These are phyloP conservation scores for Rhodofomes roseus DNA, from an alignment of 1,284 basidiomycete genomes.

Conservation along the genomic window DNA sequence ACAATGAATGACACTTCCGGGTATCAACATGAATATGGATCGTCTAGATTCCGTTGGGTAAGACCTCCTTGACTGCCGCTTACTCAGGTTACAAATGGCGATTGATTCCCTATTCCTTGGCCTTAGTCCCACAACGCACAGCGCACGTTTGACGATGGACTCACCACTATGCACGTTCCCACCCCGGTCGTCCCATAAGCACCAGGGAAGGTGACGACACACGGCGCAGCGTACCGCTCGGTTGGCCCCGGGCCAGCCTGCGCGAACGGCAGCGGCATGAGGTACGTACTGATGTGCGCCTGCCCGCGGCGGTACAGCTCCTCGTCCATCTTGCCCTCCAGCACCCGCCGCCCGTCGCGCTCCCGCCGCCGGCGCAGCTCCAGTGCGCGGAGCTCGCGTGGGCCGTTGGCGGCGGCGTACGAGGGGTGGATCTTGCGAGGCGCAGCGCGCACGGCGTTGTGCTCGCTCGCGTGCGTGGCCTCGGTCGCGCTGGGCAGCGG, in stretches of 20 bases:
- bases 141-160: background rate
- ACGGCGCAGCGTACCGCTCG: background rate
- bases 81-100: too few species aligned
- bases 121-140: too few species aligned
- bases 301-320: conserved; percentile 13
- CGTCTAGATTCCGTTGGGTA: too few species aligned
- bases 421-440: background rate
- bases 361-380: conserved; percentile 19
- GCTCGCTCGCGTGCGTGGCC: conserved; percentile 38
- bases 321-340: conserved; percentile 18
- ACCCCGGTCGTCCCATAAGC: background rate
- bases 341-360: conserved; percentile 19
- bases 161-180: background rate
- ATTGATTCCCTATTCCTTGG: too few species aligned
- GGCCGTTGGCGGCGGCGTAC: conserved; percentile 5
- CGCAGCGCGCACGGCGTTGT: conserved; percentile 24
- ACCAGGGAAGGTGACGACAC: background rate
- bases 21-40: too few species aligned
- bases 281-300: conserved; percentile 19
- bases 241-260: background rate
- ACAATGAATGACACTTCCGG: too few species aligned
- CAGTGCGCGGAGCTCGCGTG: conserved; percentile 10
- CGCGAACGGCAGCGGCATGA: conserved; percentile 21
- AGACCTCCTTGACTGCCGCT: too few species aligned
- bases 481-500: conserved; percentile 26